Evolutionary conservation across 1,139 yeast species (phyloP).

Genomic region (Wickerhamomyces sp.): DNA sequence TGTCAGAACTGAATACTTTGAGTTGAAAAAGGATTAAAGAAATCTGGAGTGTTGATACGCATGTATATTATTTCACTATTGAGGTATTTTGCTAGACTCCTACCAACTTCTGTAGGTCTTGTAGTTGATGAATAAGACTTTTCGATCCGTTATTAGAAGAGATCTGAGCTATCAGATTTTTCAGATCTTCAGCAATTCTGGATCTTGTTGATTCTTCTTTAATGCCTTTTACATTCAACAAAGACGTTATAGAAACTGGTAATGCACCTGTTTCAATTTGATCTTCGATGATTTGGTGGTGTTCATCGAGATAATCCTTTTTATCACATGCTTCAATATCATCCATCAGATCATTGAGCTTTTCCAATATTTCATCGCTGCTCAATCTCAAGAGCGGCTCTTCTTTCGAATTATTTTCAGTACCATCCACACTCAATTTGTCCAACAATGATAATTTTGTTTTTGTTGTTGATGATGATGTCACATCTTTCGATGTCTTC

Average conservation of each 20-base stretch:
- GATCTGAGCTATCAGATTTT: slow-evolving; percentile 10
- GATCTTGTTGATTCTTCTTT: slow-evolving; percentile 1
- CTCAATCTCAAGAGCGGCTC: not conserved
- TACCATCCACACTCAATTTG: not conserved
- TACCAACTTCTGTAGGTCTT: slow-evolving; percentile 8
- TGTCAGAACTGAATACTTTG: slow-evolving; percentile 73
- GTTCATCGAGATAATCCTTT: slow-evolving; percentile 2
- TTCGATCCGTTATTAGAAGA: slow-evolving; percentile 3
- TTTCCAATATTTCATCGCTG: slow-evolving; percentile 7
- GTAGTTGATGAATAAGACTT: slow-evolving; percentile 15
- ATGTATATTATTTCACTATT: not conserved
- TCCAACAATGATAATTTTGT: slow-evolving; percentile 1
- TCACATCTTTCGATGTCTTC: not conserved
- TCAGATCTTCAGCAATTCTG: slow-evolving; percentile 4
- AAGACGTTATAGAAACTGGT: slow-evolving; percentile 3
- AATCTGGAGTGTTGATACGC: not conserved
- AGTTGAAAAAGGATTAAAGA: slow-evolving; percentile 84
- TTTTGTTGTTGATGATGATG: not conserved
- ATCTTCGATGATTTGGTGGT: no score
- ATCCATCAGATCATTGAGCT: slow-evolving; percentile 16
- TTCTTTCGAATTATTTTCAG: not conserved
- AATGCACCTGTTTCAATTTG: not conserved
- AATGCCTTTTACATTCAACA: slow-evolving; percentile 1
- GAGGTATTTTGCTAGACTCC: no score
- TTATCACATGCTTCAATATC: slow-evolving; percentile 15